These are phyloP conservation scores for Alternaria triticimaculans DNA, from an alignment of 2,329 filamentous ascomycete species.

Conservation along the genomic window DNA sequence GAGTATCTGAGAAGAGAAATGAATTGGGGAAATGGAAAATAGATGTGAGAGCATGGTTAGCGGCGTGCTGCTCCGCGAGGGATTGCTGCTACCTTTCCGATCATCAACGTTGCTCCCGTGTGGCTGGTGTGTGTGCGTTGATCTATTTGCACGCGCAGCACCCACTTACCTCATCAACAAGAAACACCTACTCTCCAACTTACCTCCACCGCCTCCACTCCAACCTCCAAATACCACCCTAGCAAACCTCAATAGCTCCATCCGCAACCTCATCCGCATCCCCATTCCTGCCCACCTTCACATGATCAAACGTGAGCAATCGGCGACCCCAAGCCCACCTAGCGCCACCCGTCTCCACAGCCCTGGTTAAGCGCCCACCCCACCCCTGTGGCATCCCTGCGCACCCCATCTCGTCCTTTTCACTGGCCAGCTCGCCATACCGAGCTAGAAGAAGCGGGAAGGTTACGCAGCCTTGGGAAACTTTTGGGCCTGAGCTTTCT, in stretches of 20 bases:
- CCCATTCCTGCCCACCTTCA: not conserved
- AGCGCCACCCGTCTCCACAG: slow-evolving; percentile 16
- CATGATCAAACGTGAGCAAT: not conserved
- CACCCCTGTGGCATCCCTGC: slow-evolving; percentile 17
- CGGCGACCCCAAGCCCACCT: slow-evolving; percentile 1
- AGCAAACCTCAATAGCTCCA: not conserved
- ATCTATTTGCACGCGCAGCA: not conserved
- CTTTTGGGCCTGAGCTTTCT: not conserved
- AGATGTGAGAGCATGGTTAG: not conserved
- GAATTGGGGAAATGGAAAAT: not conserved
- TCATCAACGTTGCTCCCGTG: not conserved
- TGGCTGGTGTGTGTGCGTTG: not conserved
- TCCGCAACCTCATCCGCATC: slow-evolving; percentile 3
- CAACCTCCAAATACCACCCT: not conserved
- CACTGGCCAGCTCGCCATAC: slow-evolving; percentile 23
- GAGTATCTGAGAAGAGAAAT: not conserved
- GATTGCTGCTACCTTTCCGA: not conserved
- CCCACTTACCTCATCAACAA: not conserved
- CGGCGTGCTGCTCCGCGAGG: not conserved
- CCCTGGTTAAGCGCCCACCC: slow-evolving; percentile 22
- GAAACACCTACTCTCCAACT: not conserved
- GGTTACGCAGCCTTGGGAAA: slow-evolving; percentile 30
- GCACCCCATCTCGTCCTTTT: not conserved
- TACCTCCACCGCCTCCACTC: not conserved
- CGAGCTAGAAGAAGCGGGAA: slow-evolving; percentile 23